Evolutionary conservation across 345 rosid genomes (phyloP).

Genomic region (Citrus trifoliata): DNA sequence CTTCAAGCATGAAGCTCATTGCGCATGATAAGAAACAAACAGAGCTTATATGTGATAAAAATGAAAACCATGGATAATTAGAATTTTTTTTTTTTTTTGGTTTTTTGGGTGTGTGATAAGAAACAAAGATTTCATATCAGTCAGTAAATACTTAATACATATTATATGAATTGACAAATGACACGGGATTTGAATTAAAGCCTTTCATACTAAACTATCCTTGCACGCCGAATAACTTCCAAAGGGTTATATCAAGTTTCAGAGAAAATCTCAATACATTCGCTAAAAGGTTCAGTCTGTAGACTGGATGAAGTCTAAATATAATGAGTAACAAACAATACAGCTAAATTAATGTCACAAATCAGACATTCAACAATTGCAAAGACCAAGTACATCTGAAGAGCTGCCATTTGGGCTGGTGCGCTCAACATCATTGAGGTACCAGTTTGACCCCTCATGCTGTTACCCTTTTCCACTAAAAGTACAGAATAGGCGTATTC

Average conservation of each 20-base stretch:
- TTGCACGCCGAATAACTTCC: not conserved
- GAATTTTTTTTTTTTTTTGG: not conserved
- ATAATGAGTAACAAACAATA: not conserved
- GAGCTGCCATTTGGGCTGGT: no score
- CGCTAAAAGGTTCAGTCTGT: not conserved
- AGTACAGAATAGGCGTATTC: no score
- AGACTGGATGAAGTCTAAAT: not conserved
- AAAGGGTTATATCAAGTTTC: not conserved
- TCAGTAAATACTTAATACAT: not conserved
- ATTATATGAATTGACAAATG: not conserved
- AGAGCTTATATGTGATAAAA: not conserved
- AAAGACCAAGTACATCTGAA: not conserved
- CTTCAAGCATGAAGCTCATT: not conserved
- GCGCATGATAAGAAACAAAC: no score
- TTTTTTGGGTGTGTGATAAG: not conserved
- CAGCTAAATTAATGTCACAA: not conserved
- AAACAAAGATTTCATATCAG: not conserved
- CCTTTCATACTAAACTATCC: not conserved
- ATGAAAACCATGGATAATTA: not conserved
- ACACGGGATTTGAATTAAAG: not conserved
- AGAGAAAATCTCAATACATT: not conserved
- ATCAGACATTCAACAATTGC: not conserved
- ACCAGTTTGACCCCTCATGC: no score
- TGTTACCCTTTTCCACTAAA: no score
- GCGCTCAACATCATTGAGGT: no score